Base-by-base conservation (phyloP, 2,329 filamentous ascomycete genomes). In the Cercospora sp. region DNA sequence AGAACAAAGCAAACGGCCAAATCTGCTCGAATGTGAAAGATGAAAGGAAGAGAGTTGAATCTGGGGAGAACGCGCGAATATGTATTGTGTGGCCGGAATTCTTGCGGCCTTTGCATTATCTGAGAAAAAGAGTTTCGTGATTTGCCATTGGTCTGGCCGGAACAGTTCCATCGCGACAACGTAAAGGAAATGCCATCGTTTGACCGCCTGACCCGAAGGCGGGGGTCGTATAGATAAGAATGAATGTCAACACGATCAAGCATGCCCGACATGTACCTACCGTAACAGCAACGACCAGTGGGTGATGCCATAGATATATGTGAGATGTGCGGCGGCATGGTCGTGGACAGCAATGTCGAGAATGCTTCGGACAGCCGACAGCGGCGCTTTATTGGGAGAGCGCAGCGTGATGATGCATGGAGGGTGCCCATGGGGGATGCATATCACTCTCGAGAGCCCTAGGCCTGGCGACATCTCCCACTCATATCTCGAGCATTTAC, bases 121-220 rank as follows among this genome's bases (percentile, higher is more conserved):
- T 62, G 33, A 67, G 39, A 60, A 65, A 62, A 59, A 23, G 39
- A 61, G 48, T 59, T 62, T 53, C 58, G 51, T 33, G 45, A 61
- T 63, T 10, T 69, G 51, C 63, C 36, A 72, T 72, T 72, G 66
- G 73, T 60, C 70, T 72, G 72, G 72, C 73, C 72, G 70, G 72
- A 72, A 73, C 60, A 58, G 53, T 63, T 69, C 71, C 71, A 71
- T 59, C 28, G 55, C 30, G 68, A 69, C 66, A 63, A 63, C 60
- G 63, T 60, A 64, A 63, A 60, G 63, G 64, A 42, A 60, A 67
- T 28, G 62, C 33, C 58, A 57, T 64, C 58, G 39, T 26, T 45
- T 66, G 62, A 66, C 63, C 66, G 64, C 63, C 59, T 59, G 42
- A 61, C 61, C 39, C n/a, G 61, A 67, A 18, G 61, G 60, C 60